Evolutionary conservation across 345 rosid genomes (phyloP), one percentile per base, ranked within the genome.

Genomic region (Schrenkiella parvula): DNA sequence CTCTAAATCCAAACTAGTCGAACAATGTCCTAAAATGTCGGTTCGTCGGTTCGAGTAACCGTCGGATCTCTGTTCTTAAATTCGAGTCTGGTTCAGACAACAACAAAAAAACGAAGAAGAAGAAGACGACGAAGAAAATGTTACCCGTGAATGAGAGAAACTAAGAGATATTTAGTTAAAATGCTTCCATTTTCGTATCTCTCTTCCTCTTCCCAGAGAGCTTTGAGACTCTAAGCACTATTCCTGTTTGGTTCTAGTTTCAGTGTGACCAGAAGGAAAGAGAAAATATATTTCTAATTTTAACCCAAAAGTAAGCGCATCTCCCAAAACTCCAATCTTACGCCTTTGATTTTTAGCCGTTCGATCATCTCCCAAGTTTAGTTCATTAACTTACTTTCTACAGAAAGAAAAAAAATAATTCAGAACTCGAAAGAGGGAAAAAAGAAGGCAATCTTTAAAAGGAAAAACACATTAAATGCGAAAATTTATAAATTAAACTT

Each of bases 221-320:
- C 54, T 74, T 15, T 39, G 60, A 48, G 44, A 10, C 66, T 65
- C 51, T 44, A 1, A 38, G 37, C 34, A 70, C 80, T 54, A 44
- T 31, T 64, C 31, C 63, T 68, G 48, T 51, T 48, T 29, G 66
- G 67, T 67, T 8, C 8, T 32, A 26, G 57, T 68, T 37, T 62
- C 74, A 62, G 74, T 75, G 52, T 75, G 52, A 75, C 70, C 70
- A 75, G 35, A 62, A 62, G 64, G 79, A 62, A 68, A 61, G 56
- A 68, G 74, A 35, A 60, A 54, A 19, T 6, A 13, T 15, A 26
- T 68, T 75, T 68, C 63, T 42, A 34, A 74, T 68, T 67, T 59
- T 75, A 68, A 75, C 34, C 17, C 22, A 22, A 74, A 60, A 66
- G 50, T 32, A 60, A 68, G 38, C 64, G 58, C 64, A 75, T 68